Conservation (phyloP, 2,329 filamentous ascomycete species). For the Sclerotinia borealis region DNA sequence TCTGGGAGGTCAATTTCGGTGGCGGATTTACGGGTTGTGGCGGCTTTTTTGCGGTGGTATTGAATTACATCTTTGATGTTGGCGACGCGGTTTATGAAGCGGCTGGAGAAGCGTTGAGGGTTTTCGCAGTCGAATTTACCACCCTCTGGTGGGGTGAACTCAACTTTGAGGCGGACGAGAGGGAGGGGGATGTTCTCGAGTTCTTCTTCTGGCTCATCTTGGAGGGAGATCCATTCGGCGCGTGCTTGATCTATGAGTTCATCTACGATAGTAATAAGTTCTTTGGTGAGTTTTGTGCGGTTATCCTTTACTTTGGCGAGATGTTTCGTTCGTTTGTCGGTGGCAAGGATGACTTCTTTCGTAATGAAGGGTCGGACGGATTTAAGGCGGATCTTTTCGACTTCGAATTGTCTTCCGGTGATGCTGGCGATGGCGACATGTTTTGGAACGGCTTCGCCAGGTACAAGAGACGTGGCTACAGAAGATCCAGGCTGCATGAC, state of each 20-base stretch:
- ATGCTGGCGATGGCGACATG: constrained; percentile 82
- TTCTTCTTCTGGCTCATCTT: constrained; percentile 52
- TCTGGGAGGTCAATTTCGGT: constrained; percentile 53
- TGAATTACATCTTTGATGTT: constrained; percentile 92
- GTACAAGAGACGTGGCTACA: constrained; percentile 84
- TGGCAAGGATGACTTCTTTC: constrained; percentile 69
- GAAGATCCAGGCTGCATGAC: constrained; percentile 98
- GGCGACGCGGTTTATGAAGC: constrained; percentile 83
- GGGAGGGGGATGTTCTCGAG: constrained; percentile 67
- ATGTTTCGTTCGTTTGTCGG: constrained; percentile 69
- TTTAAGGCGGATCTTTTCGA: constrained; percentile 77
- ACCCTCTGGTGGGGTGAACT: constrained; percentile 79
- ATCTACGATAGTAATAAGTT: constrained; percentile 72
- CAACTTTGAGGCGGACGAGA: constrained; percentile 82
- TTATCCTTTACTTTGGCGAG: constrained; percentile 80
- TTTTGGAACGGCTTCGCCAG: constrained; percentile 85
- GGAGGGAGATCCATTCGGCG: constrained; percentile 71
- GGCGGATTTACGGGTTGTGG: constrained; percentile 38
- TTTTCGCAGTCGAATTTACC: constrained; percentile 89
- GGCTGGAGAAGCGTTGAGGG: constrained; percentile 89
- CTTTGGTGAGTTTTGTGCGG: constrained; percentile 68
- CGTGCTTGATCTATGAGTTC: constrained; percentile 83
- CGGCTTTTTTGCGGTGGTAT: constrained; percentile 84
- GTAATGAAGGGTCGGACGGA: constrained; percentile 88
- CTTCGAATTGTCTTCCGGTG: constrained; percentile 73